These are phyloP conservation scores for Albophoma yamanashiensis DNA, from an alignment of 2,329 filamentous ascomycete species.

Conservation along the genomic window DNA sequence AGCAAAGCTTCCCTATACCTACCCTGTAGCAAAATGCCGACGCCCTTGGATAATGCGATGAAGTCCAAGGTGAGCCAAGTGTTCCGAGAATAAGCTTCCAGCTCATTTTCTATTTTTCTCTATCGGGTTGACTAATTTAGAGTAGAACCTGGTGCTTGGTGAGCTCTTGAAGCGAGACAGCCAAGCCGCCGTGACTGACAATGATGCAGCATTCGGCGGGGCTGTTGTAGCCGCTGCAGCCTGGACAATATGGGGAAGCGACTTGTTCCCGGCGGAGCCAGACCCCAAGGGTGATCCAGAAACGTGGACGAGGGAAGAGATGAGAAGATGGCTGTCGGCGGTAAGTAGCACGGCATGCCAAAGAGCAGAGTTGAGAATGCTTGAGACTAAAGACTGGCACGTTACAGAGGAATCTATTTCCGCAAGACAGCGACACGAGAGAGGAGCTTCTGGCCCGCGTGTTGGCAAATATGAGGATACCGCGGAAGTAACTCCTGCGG, in stretches of 20 bases:
- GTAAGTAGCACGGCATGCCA: conserved; percentile 39
- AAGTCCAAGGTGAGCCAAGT: conserved; percentile 49
- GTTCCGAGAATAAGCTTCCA: not conserved
- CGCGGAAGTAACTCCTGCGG: conserved; percentile 11
- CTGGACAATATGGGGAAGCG: conserved; percentile 77
- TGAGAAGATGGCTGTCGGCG: conserved; percentile 68
- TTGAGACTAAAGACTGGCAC: not conserved
- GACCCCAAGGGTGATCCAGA: conserved; percentile 69
- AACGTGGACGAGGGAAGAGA: conserved; percentile 68
- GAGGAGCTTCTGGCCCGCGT: conserved; percentile 37
- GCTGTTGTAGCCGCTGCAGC: conserved; percentile 71
- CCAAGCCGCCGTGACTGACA: not conserved
- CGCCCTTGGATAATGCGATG: conserved; percentile 56
- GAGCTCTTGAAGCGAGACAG: conserved; percentile 10
- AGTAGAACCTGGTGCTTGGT: conserved; percentile 62
- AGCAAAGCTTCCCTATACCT: not conserved
- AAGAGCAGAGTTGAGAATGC: not conserved
- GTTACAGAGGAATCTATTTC: conserved; percentile 33
- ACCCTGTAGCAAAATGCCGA: conserved; percentile 45
- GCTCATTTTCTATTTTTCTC: not conserved
- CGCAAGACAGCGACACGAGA: conserved; percentile 28
- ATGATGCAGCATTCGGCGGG: conserved; percentile 58
- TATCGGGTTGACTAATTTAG: not conserved
- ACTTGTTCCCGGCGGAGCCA: conserved; percentile 64
- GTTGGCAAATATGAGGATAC: conserved; percentile 33